A percentile compares a stretch with the other conserved stretches of the same genome.
These are phyloP conservation scores for Adansonia madagascariensis DNA, from an alignment of 441 rosid species.

Conservation along the genomic window DNA sequence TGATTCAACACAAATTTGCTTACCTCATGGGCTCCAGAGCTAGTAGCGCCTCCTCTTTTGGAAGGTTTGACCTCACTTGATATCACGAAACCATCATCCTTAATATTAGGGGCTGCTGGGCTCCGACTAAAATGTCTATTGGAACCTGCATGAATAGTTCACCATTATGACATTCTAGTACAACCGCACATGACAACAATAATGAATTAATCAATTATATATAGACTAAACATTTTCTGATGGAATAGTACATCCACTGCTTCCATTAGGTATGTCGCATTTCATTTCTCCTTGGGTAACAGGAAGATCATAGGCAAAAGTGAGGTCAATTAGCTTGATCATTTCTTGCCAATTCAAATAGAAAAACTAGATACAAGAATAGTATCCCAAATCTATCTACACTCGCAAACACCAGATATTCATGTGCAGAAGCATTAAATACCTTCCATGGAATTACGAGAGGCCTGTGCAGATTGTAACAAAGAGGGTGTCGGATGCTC, in stretches of 20 bases:
- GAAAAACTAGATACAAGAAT: conserved; percentile 23
- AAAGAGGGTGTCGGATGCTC: conserved; percentile 40
- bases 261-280: conserved; percentile 34
- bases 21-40: conserved; percentile 64
- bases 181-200: background rate
- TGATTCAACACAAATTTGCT: conserved; percentile 23
- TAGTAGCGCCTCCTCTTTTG: conserved; percentile 63
- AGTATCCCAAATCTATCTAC: conserved; percentile 1
- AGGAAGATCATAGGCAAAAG: conserved; percentile 30
- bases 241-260: conserved; percentile 36
- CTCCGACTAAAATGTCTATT: conserved; percentile 51
- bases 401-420: conserved; percentile 10
- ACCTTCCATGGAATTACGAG: conserved; percentile 45
- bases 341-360: conserved; percentile 9
- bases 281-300: conserved; percentile 46
- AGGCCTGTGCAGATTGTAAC: conserved; percentile 28
- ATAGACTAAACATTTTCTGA: conserved; percentile 48
- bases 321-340: conserved; percentile 28
- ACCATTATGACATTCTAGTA: conserved; percentile 22
- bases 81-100: conserved; percentile 48
- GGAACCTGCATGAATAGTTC: conserved; percentile 47
- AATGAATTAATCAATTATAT: background rate
- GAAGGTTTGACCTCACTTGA: conserved; percentile 55
- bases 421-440: conserved; percentile 15
- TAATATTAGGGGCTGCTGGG: conserved; percentile 44